phyloP scores from a whole-genome alignment of 257 asterid species.

The Paraleonurus japonicus region DNA sequence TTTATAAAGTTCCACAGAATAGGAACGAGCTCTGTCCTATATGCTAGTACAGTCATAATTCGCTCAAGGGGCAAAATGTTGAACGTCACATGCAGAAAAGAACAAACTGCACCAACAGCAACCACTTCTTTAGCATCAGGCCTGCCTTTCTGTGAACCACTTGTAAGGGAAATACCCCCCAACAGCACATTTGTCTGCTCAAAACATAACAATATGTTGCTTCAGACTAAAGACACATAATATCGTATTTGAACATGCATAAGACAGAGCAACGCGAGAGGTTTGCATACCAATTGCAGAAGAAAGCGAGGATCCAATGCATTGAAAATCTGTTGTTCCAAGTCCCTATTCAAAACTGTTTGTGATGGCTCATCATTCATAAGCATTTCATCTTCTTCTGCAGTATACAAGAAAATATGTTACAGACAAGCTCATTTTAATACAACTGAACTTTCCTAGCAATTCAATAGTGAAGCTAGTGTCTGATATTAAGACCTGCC shows the following conservation, averaged over 20 bases:
- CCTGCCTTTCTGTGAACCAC: slow-evolving; percentile 45
- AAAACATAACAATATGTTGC: slow-evolving; percentile 13
- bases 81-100: slow-evolving; percentile 76
- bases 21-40: slow-evolving; percentile 88
- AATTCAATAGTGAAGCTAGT: neutral
- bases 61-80: slow-evolving; percentile 81
- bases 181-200: slow-evolving; percentile 73
- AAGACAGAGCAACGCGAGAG: slow-evolving; percentile 5
- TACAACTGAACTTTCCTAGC: neutral
- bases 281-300: slow-evolving; percentile 66
- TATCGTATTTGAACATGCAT: slow-evolving; percentile 10
- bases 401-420: slow-evolving; percentile 6
- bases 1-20: slow-evolving; percentile 86
- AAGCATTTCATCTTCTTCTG: slow-evolving; percentile 83
- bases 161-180: slow-evolving; percentile 47
- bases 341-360: slow-evolving; percentile 53
- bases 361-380: slow-evolving; percentile 50
- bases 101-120: slow-evolving; percentile 85
- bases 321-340: slow-evolving; percentile 70
- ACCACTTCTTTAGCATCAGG: slow-evolving; percentile 59
- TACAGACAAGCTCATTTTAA: neutral
- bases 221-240: slow-evolving; percentile 17
- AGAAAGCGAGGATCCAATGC: slow-evolving; percentile 78
- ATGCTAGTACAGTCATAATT: slow-evolving; percentile 87
- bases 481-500: slow-evolving; percentile 5